Base-by-base conservation (phyloP, 2,329 filamentous ascomycete genomes). In the Drechslerella coelobrocha region DNA sequence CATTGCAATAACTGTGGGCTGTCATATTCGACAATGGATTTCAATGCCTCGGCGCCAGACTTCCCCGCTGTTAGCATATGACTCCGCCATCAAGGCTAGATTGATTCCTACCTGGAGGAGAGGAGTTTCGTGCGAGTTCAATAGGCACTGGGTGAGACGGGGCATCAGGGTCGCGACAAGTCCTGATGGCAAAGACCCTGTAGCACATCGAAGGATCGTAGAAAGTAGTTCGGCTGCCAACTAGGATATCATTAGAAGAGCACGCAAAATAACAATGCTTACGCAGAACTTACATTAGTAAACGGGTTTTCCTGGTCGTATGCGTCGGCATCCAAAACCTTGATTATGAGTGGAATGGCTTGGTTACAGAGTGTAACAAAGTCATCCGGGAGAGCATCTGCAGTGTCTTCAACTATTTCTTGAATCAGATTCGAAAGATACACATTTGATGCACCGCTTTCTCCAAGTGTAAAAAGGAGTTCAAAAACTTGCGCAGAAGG, bases 381-480 rank as follows among this genome's bases (percentile, higher is more conserved):
- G 0, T 87, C 84, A 7, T 89, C 85, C 5, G 84, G 81, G 21
- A 86, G 86, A 71, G 81, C 80, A 12, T 87, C 86, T 1, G 89
- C 89, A 62, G 97, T 88, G 45, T 94, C 91, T 78, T 97, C 93
- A 76, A 99, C 96, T 0, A 91, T 88, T 79, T 99, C 94, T 34
- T 86, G 89, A 23, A 97, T 89, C 55, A 97, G 82, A 81, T 92
- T 88, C 0, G 89, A 91, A 50, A 97, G 85, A 78, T 97, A 92
- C 81, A 95, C 96, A 80, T 96, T 97, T 71, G 85, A 86, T 0
- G 93, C 90, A 26, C 92, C 92, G 77, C 92, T 88, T 78, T 91
- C 94, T 21, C 92, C 93, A 69, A 97, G 86, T 57, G 89, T 86
- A 80, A 99, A 97, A 7, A 99, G 85, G 12, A 92, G 82, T 75